A percentile compares a stretch with the other conserved stretches of the same genome.
Evolutionary conservation across 371 early-diverging fungal genomes (phyloP).

Genomic region (Encephalitozoon romaleae): DNA sequence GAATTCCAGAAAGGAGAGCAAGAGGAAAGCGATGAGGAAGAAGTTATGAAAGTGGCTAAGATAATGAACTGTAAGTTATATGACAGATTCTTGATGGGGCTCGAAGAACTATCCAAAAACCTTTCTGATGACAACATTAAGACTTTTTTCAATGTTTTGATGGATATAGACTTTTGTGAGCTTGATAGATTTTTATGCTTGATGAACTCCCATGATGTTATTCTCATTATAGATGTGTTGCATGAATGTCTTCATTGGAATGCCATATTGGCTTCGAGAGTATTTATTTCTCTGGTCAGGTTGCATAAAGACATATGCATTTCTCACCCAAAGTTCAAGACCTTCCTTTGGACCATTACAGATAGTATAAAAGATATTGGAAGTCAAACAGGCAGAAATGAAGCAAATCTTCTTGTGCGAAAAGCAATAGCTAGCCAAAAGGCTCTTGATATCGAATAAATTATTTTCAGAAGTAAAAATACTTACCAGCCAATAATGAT

Average conservation of each 20-base stretch:
- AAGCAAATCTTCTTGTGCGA: not conserved
- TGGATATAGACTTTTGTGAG: slow-evolving; percentile 26
- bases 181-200: slow-evolving; percentile 26
- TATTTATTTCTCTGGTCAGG: slow-evolving; percentile 6
- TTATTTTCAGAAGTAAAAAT: not conserved
- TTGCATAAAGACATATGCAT: slow-evolving; percentile 10
- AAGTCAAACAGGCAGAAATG: slow-evolving; percentile 14
- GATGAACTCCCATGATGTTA: slow-evolving; percentile 7
- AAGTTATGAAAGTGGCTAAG: slow-evolving; percentile 13
- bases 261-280: slow-evolving; percentile 14
- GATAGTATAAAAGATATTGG: not conserved
- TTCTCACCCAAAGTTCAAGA: slow-evolving; percentile 5
- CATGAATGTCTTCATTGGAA: not conserved
- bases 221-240: not conserved
- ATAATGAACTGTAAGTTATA: slow-evolving; percentile 3
- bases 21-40: slow-evolving; percentile 16
- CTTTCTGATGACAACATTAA: not conserved
- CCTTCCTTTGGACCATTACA: not conserved
- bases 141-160: slow-evolving; percentile 17
- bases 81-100: slow-evolving; percentile 22
- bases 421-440: not conserved
- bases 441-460: not conserved
- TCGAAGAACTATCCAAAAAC: slow-evolving; percentile 2
- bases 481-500: no score
- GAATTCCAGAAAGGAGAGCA: slow-evolving; percentile 22